phyloP scores from a whole-genome alignment of 2,329 filamentous ascomycete species.

The Leptographium galeiforme region DNA sequence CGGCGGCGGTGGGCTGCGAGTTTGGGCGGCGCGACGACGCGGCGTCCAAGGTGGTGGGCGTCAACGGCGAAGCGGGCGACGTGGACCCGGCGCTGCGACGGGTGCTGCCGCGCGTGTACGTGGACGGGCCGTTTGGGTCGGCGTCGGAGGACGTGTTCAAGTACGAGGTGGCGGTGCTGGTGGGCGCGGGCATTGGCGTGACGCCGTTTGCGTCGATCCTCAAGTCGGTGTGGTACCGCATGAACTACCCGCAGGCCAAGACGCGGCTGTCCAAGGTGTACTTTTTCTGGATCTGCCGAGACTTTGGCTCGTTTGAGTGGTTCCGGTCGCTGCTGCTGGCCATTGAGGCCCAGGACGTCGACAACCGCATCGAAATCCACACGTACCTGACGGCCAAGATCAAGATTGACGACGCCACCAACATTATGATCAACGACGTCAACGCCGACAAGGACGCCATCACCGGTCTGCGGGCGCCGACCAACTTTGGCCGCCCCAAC shows the following conservation, averaged over 20 bases:
- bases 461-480: conserved; percentile 67
- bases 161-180: conserved; percentile 67
- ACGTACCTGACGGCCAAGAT: conserved; percentile 81
- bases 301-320: conserved; percentile 83
- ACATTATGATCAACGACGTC: conserved; percentile 87
- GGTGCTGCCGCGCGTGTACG: conserved; percentile 65
- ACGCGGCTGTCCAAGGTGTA: conserved; percentile 75
- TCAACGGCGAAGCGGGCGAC: conserved; percentile 43
- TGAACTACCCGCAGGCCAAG: conserved; percentile 74
- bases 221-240: conserved; percentile 87
- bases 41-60: conserved; percentile 54
- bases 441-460: conserved; percentile 76
- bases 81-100: conserved; percentile 59
- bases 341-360: conserved; percentile 75
- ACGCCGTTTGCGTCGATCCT: conserved; percentile 80
- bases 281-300: conserved; percentile 86
- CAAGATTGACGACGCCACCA: conserved; percentile 72
- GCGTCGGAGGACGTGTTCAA: conserved; percentile 85
- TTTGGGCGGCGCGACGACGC: conserved; percentile 45
- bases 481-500: conserved; percentile 76
- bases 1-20: conserved; percentile 61
- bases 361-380: conserved; percentile 78
- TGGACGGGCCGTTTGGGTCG: conserved; percentile 76
- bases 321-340: conserved; percentile 72
- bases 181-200: conserved; percentile 71